Base-by-base conservation (phyloP, 257 asterid species). In the Nicotiana obtusifolia region DNA sequence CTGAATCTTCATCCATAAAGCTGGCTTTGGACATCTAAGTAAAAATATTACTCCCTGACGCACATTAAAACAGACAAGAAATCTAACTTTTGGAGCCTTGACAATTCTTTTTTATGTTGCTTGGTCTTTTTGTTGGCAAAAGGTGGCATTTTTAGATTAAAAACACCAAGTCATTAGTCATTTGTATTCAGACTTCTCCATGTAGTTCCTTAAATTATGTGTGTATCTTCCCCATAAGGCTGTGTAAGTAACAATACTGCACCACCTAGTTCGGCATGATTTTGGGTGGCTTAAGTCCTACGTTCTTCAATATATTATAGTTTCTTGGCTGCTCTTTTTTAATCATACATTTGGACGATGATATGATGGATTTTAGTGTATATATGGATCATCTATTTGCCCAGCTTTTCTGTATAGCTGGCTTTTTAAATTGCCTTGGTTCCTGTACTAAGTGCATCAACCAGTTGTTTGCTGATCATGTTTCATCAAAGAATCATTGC, bases 331-430 rank as follows among this genome's bases (percentile, higher is more conserved):
- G 13, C 80, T 75, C 62, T 75, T 3, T 60, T 24, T n/a, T 20
- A 44, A 73, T 73, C 61, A 33, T 54, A 77, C 4, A n/a, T 57
- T 78, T 78, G 6, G 56, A 78, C 24, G 3, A 14, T 78, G 35
- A 13, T 22, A 59, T 31, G 20, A 59, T 78, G 69, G 22, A 59
- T 78, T 28, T 78, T 31, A 22, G n/a, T n/a, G 56, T 20, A n/a
- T 49, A 56, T 59, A n/a, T 59, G 20, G 56, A 78, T 59, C 71
- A 60, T 60, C 37, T 20, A n/a, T 79, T 79, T 49, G 26, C 24
- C 37, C 60, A 59, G 82, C 59, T 79, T 78, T 49, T n/a, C 62
- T 47, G 80, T 75, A 22, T 75, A 47, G 19, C 79, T 47, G 41
- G 44, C 26, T 71, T 78, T 64, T 78, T 44, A 52, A 60, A 60